Evolutionary conservation across 1,139 yeast species (phyloP).

Genomic region (Hanseniaspora gamundiae): DNA sequence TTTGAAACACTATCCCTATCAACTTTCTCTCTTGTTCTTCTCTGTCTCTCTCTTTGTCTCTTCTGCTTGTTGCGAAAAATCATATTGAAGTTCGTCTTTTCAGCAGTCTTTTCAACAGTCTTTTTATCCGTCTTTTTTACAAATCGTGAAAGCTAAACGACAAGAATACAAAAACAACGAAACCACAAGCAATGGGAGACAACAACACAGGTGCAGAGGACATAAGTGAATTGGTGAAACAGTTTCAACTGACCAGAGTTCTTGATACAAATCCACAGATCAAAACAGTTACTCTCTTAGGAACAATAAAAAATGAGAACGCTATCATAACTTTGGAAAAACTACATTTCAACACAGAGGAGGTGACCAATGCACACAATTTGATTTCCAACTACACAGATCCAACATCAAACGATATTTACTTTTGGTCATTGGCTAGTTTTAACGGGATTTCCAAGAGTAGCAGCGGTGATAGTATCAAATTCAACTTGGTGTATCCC

Average conservation of each 20-base stretch:
- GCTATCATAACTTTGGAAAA: conserved; percentile 74
- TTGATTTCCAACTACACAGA: conserved; percentile 30
- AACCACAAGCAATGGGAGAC: neutral
- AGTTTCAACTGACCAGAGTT: conserved; percentile 32
- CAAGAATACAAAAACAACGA: neutral
- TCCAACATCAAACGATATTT: conserved; percentile 66
- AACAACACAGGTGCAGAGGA: neutral
- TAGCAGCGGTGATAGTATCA: conserved; percentile 31
- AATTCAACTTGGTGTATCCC: conserved; percentile 65
- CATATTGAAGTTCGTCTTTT: no score
- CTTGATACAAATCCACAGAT: conserved; percentile 49
- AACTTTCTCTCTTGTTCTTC: no score
- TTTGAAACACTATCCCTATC: no score
- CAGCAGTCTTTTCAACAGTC: no score
- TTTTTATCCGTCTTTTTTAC: no score
- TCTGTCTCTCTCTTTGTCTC: no score
- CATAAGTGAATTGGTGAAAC: conserved; percentile 10
- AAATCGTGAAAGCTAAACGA: neutral
- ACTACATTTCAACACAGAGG: conserved; percentile 39
- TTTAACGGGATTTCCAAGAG: conserved; percentile 19
- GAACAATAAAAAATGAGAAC: conserved; percentile 41
- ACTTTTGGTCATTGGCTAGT: conserved; percentile 54
- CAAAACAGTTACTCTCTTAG: conserved; percentile 54
- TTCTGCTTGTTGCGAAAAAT: no score
- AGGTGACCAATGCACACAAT: conserved; percentile 14